These are phyloP conservation scores for Calocera cornea DNA, from an alignment of 768 basidiomycete genomes.

Conservation along the genomic window DNA sequence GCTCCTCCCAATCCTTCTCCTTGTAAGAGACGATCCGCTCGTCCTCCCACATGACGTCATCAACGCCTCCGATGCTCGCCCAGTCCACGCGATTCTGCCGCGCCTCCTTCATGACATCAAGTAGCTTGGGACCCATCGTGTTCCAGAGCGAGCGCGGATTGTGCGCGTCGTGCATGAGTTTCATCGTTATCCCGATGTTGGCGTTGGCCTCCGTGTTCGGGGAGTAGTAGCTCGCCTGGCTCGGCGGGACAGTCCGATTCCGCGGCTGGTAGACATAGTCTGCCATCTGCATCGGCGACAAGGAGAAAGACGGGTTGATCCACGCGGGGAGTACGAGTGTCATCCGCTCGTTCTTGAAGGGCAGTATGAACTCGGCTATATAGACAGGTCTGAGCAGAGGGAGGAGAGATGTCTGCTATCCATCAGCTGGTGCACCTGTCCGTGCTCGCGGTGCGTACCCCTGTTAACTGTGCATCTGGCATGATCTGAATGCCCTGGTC, in stretches of 20 bases:
- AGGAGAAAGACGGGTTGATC: too few species aligned
- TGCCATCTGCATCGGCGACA: too few species aligned
- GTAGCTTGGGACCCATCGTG: not conserved
- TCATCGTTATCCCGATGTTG: not conserved
- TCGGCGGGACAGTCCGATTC: too few species aligned
- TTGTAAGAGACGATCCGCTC: not conserved
- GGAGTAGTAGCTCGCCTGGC: too few species aligned
- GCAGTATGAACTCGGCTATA: not conserved
- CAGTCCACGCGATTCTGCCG: not conserved
- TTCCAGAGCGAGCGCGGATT: not conserved
- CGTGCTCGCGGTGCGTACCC: not conserved
- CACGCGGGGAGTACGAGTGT: not conserved
- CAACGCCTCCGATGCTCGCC: not conserved
- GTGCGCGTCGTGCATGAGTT: not conserved
- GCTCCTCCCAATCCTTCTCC: not conserved
- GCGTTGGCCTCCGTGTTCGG: not conserved
- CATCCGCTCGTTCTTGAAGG: not conserved
- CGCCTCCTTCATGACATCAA: not conserved
- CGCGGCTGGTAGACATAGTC: too few species aligned
- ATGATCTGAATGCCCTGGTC: not conserved
- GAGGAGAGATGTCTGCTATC: not conserved
- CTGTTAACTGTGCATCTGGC: not conserved
- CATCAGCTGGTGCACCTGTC: not conserved
- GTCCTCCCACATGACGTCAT: not conserved
- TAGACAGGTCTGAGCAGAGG: not conserved